phyloP scores from a whole-genome alignment of 495 filamentous ascomycete species.

The Mycothermus thermophilus region DNA sequence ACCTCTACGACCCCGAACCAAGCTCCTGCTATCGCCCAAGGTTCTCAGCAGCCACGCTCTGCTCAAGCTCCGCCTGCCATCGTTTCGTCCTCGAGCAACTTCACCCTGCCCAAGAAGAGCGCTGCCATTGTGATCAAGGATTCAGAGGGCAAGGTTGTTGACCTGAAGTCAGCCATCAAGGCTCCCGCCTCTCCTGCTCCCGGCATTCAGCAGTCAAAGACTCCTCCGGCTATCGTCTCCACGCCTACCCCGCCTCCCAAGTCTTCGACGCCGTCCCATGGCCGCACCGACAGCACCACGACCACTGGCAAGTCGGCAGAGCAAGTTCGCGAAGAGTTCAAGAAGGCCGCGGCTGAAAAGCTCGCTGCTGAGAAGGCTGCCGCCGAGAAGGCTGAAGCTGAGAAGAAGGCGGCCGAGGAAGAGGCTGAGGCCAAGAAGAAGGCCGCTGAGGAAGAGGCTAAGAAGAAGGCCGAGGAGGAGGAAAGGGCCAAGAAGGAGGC shows the following conservation, averaged over 20 bases:
- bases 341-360: slow-evolving; percentile 31
- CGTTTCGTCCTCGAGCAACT: slow-evolving; percentile 42
- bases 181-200: slow-evolving; percentile 33
- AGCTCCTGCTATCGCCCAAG: slow-evolving; percentile 33
- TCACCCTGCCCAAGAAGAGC: slow-evolving; percentile 46
- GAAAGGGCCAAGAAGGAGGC: slow-evolving; percentile 40
- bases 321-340: slow-evolving; percentile 38
- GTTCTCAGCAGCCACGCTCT: slow-evolving; percentile 43
- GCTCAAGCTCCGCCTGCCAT: slow-evolving; percentile 46
- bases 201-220: slow-evolving; percentile 35
- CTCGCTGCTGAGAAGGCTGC: slow-evolving; percentile 27
- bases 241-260: slow-evolving; percentile 41
- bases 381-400: slow-evolving; percentile 36
- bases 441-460: slow-evolving; percentile 25
- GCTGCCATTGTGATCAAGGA: slow-evolving; percentile 66
- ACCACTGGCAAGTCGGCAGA: slow-evolving; percentile 35
- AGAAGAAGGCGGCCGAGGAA: slow-evolving; percentile 35
- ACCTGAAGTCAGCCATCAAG: slow-evolving; percentile 25
- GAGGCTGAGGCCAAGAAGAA: slow-evolving; percentile 29
- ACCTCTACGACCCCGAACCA: slow-evolving; percentile 57
- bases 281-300: slow-evolving; percentile 31
- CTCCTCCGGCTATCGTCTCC: slow-evolving; percentile 37
- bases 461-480: slow-evolving; percentile 23
- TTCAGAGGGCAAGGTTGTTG: slow-evolving; percentile 47
- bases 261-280: slow-evolving; percentile 29